Evolutionary conservation across 2,329 filamentous ascomycete genomes (phyloP).

Genomic region (Beauveria varroae): DNA sequence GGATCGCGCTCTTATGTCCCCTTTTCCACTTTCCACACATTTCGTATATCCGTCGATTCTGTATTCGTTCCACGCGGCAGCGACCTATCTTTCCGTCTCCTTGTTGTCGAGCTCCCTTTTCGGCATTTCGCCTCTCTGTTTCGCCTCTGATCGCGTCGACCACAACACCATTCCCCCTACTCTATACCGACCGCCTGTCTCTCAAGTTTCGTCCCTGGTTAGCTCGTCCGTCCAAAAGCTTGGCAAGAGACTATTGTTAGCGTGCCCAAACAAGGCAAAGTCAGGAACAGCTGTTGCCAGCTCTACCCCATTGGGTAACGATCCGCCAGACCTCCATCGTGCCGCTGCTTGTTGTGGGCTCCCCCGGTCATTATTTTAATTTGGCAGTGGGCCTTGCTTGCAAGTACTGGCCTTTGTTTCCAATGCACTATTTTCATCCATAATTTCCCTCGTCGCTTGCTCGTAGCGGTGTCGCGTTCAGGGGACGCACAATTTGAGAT

Average conservation of each 20-base stretch:
- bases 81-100: background rate
- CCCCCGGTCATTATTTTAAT: conserved; percentile 2
- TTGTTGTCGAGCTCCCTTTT: background rate
- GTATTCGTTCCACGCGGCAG: background rate
- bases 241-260: background rate
- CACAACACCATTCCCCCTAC: background rate
- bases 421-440: background rate
- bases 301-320: conserved; percentile 5
- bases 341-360: background rate
- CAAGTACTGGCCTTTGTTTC: background rate
- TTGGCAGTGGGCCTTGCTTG: background rate
- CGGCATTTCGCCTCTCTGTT: background rate
- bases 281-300: conserved; percentile 11
- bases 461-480: background rate
- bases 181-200: background rate
- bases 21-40: background rate
- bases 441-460: background rate
- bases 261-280: conserved; percentile 1
- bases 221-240: background rate
- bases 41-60: background rate
- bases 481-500: background rate
- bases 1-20: conserved; percentile 5
- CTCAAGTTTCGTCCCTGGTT: background rate
- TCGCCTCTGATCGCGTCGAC: background rate
- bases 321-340: conserved; percentile 4